Evolutionary conservation across 192 early-diverging fungal genomes (phyloP), one percentile per base, ranked within the genome.

Genomic region (Endogone sp.): DNA sequence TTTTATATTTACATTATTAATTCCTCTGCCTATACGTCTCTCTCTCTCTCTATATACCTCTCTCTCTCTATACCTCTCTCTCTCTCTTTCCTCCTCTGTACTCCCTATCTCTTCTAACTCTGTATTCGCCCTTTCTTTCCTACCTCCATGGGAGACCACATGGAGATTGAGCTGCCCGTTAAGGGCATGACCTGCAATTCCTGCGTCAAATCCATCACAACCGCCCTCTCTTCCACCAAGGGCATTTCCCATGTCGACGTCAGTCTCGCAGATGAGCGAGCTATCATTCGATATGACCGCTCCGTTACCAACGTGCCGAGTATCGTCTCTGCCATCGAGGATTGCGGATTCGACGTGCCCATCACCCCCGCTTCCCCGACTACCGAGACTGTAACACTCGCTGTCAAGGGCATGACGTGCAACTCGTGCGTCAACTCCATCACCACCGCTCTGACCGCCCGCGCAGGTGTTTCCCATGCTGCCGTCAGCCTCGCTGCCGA

Each of bases 141-240:
- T 44, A 44, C 13, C 37, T 13, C 20, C 25, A 8, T 29, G 20
- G 25, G 16, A 20, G 28, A 27, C 25, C 24, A 54, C 23, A 63
- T 31, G 11, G 81, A 79, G 67, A 70, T 85, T 26, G 72, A 73
- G 29, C 68, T 94, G 23, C 74, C 83, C 25, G 75, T 95, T 49
- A 72, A 81, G 1, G 96, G 96, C 8, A 90, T 98, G 89, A 93
- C 94, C 0, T 98, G 96, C 63, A 81, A 85, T 3, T 89, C 91
- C 22, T 98, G 96, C 70, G 94, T 95, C 29, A 74, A 81, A 8
- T 78, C 91, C 2, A 86, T 97, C 23, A 86, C 85, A 31, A 73
- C 71, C 13, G 75, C 83, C 3, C 79, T 94, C 13, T 62, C 56
- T 20, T 11, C 23, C 4, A 25, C 89, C 6, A 71, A 79, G 29